phyloP scores from a whole-genome alignment of 805 yeast species.

The Zygosaccharomyces kombuchaensis region DNA sequence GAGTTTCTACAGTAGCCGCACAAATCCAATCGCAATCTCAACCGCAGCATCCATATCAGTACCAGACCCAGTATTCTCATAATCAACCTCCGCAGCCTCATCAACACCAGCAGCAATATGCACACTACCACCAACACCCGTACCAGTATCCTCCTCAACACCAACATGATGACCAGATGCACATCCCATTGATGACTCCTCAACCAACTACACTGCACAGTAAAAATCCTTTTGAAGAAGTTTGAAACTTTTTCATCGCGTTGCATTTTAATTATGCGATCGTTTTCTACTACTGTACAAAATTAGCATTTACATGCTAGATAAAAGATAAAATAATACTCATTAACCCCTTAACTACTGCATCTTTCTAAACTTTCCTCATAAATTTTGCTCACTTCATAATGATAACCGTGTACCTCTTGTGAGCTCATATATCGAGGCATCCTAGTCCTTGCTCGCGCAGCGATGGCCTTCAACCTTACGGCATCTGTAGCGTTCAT shows the following conservation, averaged over 20 bases:
- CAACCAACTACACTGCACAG: conserved; percentile 14
- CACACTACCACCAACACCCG: conserved; percentile 3
- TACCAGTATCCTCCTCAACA: conserved; percentile 2
- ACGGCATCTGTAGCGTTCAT: conserved; percentile 49
- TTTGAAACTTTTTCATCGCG: not conserved
- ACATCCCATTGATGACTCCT: conserved; percentile 23
- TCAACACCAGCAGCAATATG: conserved; percentile 9
- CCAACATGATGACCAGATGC: conserved; percentile 11
- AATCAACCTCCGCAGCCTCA: conserved; percentile 15
- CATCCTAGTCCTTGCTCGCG: conserved; percentile 45
- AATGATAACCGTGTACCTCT: conserved; percentile 40
- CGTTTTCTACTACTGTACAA: not conserved
- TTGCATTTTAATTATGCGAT: not conserved
- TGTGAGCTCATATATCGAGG: conserved; percentile 35
- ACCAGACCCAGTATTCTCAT: conserved; percentile 10
- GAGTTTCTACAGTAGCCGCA: conserved; percentile 21
- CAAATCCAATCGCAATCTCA: conserved; percentile 13
- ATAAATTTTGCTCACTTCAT: conserved; percentile 43
- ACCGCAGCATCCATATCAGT: conserved; percentile 13
- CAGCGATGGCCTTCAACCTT: conserved; percentile 49
- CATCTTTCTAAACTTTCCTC: conserved; percentile 41
- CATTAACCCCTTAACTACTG: conserved; percentile 8
- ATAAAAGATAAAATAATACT: not conserved
- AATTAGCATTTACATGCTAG: conserved; percentile 1
- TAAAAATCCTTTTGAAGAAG: conserved; percentile 21